These are phyloP conservation scores for Aspergillus heteromorphus DNA, from an alignment of 495 filamentous ascomycete species.

Conservation along the genomic window DNA sequence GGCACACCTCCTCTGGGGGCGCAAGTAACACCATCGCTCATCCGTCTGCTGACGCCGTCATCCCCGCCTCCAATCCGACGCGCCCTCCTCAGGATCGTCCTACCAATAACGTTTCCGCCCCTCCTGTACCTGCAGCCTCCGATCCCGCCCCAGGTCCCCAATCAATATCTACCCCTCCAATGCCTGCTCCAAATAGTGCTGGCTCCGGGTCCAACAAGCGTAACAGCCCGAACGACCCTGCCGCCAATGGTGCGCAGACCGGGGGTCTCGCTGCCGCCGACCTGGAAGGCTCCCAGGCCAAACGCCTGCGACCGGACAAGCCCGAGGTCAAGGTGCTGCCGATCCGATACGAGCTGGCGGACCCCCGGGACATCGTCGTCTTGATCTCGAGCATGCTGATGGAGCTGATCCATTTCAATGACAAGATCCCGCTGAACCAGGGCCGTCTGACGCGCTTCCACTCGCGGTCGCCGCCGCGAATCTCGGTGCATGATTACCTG, in stretches of 20 bases:
- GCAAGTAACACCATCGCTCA: constrained; percentile 17
- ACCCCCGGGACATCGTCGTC: constrained; percentile 76
- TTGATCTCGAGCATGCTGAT: constrained; percentile 93
- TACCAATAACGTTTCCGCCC: constrained; percentile 13
- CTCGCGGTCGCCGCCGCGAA: constrained; percentile 88
- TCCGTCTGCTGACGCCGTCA: constrained; percentile 33
- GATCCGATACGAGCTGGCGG: constrained; percentile 67
- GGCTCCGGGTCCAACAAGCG: constrained; percentile 37
- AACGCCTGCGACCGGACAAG: constrained; percentile 49
- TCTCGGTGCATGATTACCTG: constrained; percentile 88
- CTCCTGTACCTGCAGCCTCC: constrained; percentile 21
- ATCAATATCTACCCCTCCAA: constrained; percentile 28
- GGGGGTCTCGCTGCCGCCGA: constrained; percentile 43
- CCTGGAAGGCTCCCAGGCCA: constrained; percentile 46
- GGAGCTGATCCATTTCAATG: constrained; percentile 89
- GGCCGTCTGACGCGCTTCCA: constrained; percentile 90
- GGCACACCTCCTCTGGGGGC: constrained; percentile 27
- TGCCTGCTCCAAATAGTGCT: constrained; percentile 28
- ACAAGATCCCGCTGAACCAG: constrained; percentile 76
- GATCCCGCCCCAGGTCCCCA: constrained; percentile 21
- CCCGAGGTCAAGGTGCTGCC: constrained; percentile 68
- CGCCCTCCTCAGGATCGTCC: constrained; percentile 12
- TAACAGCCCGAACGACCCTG: constrained; percentile 30
- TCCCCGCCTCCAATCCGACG: constrained; percentile 19
- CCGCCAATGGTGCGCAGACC: constrained; percentile 32